These are phyloP conservation scores for Pugionium cornutum DNA, from an alignment of 345 rosid species.

Conservation along the genomic window DNA sequence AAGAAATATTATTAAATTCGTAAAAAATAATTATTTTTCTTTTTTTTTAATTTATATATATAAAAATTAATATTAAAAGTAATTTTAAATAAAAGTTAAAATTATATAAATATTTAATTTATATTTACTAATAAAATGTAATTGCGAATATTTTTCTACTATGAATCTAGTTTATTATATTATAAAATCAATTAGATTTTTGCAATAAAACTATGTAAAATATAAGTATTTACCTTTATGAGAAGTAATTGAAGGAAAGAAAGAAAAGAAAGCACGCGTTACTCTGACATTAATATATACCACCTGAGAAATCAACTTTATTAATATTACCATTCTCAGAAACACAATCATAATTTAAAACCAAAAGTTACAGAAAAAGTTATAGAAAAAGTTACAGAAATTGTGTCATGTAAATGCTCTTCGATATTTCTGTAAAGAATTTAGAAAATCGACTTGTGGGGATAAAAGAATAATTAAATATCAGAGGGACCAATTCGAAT, in stretches of 20 bases:
- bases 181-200: too few species aligned
- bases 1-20: too few species aligned
- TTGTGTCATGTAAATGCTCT: not conserved
- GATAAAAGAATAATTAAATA: conserved; percentile 5
- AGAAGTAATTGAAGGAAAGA: not conserved
- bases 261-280: not conserved
- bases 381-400: not conserved
- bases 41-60: too few species aligned
- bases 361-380: not conserved
- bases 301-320: not conserved
- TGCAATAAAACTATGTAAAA: conserved; percentile 14
- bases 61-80: too few species aligned
- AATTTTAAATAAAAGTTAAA: too few species aligned
- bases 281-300: not conserved
- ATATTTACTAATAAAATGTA: too few species aligned
- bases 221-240: too few species aligned
- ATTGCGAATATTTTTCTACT: too few species aligned
- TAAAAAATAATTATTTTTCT: too few species aligned
- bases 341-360: not conserved
- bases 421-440: not conserved
- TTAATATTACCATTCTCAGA: not conserved
- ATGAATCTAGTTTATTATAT: too few species aligned
- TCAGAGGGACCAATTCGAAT: conserved; percentile 34
- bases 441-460: conserved; percentile 1
- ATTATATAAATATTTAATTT: too few species aligned